phyloP scores from a whole-genome alignment of 2,329 filamentous ascomycete genomes.

The Fusarium siculi region DNA sequence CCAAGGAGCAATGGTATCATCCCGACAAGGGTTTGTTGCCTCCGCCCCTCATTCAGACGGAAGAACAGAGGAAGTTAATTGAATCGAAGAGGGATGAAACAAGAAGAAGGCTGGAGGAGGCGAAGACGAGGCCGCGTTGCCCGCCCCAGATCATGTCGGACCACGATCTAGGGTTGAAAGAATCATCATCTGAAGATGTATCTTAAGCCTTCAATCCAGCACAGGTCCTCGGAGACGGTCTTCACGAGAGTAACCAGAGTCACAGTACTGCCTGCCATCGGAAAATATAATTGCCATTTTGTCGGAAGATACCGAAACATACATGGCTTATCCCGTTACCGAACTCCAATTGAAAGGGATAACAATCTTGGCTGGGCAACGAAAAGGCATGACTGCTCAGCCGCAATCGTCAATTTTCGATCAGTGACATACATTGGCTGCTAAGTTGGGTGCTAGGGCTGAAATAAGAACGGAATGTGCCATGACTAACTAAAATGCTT shows the following conservation, averaged over 20 bases:
- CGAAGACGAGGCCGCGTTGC: background rate
- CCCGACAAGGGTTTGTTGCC: background rate
- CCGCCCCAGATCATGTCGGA: background rate
- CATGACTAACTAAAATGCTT: background rate
- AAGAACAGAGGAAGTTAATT: background rate
- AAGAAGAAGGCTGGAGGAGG: background rate
- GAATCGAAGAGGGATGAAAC: background rate
- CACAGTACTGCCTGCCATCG: background rate
- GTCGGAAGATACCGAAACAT: background rate
- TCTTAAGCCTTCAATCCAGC: background rate
- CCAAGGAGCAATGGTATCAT: background rate
- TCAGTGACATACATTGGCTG: background rate
- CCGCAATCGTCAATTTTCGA: background rate
- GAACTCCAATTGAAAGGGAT: background rate
- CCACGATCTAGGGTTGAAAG: background rate
- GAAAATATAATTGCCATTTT: background rate
- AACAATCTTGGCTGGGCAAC: background rate
- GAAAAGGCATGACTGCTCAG: slow-evolving; percentile 9
- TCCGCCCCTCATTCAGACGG: background rate
- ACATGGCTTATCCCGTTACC: background rate
- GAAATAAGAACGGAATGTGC: background rate
- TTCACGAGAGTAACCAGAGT: no score
- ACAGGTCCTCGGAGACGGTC: accelerated
- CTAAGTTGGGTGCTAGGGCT: background rate
- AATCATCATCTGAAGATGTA: background rate